Percentiles rank a stretch among this genome's conserved stretches.
These are phyloP conservation scores for Cutaneotrichosporon arboriforme DNA, from an alignment of 1,284 basidiomycete genomes.

Conservation along the genomic window DNA sequence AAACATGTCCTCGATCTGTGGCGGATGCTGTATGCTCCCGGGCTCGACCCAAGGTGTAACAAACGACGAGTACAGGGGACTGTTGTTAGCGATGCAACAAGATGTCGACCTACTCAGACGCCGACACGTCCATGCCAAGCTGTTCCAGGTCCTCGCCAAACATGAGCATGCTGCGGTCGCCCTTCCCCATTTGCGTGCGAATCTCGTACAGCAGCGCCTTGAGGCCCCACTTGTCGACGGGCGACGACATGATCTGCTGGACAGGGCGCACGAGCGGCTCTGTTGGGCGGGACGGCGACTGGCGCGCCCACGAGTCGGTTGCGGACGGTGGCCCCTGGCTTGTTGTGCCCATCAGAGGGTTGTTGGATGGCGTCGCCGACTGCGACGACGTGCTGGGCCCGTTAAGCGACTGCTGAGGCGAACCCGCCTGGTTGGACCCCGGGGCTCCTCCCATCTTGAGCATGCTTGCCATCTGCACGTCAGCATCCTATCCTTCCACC, in stretches of 20 bases:
- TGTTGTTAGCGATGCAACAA: constrained; percentile 44
- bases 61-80: constrained; percentile 85
- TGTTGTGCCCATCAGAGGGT: constrained; percentile 16
- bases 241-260: constrained; percentile 87
- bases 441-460: constrained; percentile 18
- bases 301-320: constrained; percentile 33
- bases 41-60: constrained; percentile 97
- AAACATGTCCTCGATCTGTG: constrained; percentile 53
- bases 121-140: constrained; percentile 85
- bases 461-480: constrained; percentile 24
- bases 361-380: constrained; percentile 33
- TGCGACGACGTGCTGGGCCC: constrained; percentile 30
- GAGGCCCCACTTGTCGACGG: constrained; percentile 93
- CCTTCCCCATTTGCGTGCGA: constrained; percentile 68
- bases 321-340: constrained; percentile 26
- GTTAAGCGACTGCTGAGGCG: constrained; percentile 21
- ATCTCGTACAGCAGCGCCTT: constrained; percentile 84
- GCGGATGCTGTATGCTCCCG: constrained; percentile 50
- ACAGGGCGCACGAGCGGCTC: constrained; percentile 77
- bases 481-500: constrained; percentile 1
- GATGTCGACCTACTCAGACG: constrained; percentile 63
- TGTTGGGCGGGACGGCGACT: constrained; percentile 23
- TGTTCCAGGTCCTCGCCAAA: constrained; percentile 90
- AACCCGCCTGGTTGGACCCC: constrained; percentile 12
- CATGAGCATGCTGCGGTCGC: constrained; percentile 76